A percentile compares a stretch with the other conserved stretches of the same genome.
Evolutionary conservation across 2,329 filamentous ascomycete species (phyloP).

Genomic region (Thelonectria rubi): DNA sequence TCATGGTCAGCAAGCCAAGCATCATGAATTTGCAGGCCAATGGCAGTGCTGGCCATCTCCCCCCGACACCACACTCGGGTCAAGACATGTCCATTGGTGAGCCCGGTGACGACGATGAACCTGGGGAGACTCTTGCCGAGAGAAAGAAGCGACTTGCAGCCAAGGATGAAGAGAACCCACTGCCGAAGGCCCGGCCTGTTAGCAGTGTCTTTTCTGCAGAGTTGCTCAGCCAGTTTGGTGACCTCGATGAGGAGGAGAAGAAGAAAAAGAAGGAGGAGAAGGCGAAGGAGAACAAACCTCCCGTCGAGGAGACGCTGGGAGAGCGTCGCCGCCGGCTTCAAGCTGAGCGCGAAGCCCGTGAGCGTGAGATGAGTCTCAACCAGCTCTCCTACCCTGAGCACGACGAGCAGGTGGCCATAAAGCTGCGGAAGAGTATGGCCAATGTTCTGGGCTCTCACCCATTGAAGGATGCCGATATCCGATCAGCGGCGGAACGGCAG

Average conservation of each 20-base stretch:
- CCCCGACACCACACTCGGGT: conserved; percentile 34
- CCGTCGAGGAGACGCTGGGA: conserved; percentile 79
- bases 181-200: conserved; percentile 66
- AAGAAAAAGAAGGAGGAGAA: conserved; percentile 51
- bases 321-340: conserved; percentile 79
- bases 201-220: conserved; percentile 74
- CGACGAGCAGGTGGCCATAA: conserved; percentile 36
- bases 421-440: conserved; percentile 62
- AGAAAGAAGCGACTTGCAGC: conserved; percentile 72
- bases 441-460: conserved; percentile 63
- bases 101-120: conserved; percentile 62
- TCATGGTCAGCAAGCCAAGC: conserved; percentile 53
- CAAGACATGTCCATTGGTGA: conserved; percentile 38
- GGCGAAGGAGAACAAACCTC: conserved; percentile 57
- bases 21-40: conserved; percentile 53
- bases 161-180: conserved; percentile 57
- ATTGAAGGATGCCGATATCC: conserved; percentile 50
- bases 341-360: conserved; percentile 71
- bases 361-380: conserved; percentile 60
- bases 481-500: conserved; percentile 53
- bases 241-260: conserved; percentile 54
- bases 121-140: conserved; percentile 71
- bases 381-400: conserved; percentile 33
- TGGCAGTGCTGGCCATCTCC: conserved; percentile 33
- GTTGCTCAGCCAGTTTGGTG: conserved; percentile 71